Conservation (phyloP, 345 rosid genomes). For the Eucalyptus globulus region DNA sequence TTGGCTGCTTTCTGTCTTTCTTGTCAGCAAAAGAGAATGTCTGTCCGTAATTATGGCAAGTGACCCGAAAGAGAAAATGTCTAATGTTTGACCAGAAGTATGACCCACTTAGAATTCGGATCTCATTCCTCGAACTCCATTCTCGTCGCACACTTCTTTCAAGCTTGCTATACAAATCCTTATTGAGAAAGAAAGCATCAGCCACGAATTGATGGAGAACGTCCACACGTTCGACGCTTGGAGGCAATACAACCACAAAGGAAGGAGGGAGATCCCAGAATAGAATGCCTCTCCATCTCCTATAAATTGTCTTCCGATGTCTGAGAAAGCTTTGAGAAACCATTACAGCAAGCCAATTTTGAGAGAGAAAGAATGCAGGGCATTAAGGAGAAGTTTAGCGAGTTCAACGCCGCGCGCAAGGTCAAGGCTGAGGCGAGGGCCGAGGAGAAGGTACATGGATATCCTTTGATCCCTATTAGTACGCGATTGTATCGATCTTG, state of each 20-base stretch:
- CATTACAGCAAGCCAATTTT: neutral
- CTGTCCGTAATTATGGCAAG: neutral
- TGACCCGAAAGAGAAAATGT: neutral
- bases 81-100: neutral
- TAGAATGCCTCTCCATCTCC: neutral
- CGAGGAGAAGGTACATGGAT: slow-evolving; percentile 24
- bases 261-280: neutral
- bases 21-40: neutral
- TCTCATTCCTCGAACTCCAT: neutral
- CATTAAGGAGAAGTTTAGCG: slow-evolving; percentile 32
- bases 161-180: neutral
- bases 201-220: neutral
- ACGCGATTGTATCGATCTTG: neutral
- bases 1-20: neutral
- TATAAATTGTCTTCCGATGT: neutral
- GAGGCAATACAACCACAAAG: neutral
- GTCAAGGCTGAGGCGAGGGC: slow-evolving; percentile 42
- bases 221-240: neutral
- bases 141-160: neutral
- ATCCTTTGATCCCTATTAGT: neutral
- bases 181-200: neutral
- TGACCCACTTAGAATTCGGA: neutral
- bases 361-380: slow-evolving; percentile 22
- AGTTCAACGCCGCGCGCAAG: slow-evolving; percentile 24
- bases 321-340: neutral